These are phyloP conservation scores for Asclepias syriaca DNA, from an alignment of 257 asterid genomes.

Conservation along the genomic window DNA sequence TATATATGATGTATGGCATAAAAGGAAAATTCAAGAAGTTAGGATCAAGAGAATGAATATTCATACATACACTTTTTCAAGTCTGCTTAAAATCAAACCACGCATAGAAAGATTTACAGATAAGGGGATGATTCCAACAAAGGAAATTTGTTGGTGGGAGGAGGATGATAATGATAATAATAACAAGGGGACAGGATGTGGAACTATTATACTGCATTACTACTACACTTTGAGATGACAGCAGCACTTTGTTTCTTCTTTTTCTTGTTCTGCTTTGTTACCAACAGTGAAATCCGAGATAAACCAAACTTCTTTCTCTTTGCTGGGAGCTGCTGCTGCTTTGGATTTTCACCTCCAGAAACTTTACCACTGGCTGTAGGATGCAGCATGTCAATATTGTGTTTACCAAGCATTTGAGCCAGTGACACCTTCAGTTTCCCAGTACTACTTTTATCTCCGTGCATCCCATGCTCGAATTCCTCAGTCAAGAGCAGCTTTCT, in stretches of 20 bases:
- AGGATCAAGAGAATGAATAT: no score
- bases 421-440: conserved; percentile 65
- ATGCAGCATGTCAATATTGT: conserved; percentile 20
- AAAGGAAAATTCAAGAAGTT: no score
- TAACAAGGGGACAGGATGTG: not conserved
- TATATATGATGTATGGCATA: no score
- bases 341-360: conserved; percentile 39
- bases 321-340: conserved; percentile 30
- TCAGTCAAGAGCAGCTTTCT: conserved; percentile 73
- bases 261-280: conserved; percentile 66
- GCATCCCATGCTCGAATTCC: conserved; percentile 50
- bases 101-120: conserved; percentile 1
- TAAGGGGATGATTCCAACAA: not conserved
- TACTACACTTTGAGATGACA: conserved; percentile 18
- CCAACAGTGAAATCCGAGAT: conserved; percentile 63
- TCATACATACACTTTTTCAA: no score
- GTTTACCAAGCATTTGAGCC: conserved; percentile 67
- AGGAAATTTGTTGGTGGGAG: not conserved
- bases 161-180: no score
- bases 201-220: conserved; percentile 13
- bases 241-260: conserved; percentile 38
- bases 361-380: conserved; percentile 19
- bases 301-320: conserved; percentile 87
- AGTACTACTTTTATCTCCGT: conserved; percentile 18
- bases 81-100: no score